These are phyloP conservation scores for Rhododendron vialii DNA, from an alignment of 148 eudicot genomes.

Conservation along the genomic window DNA sequence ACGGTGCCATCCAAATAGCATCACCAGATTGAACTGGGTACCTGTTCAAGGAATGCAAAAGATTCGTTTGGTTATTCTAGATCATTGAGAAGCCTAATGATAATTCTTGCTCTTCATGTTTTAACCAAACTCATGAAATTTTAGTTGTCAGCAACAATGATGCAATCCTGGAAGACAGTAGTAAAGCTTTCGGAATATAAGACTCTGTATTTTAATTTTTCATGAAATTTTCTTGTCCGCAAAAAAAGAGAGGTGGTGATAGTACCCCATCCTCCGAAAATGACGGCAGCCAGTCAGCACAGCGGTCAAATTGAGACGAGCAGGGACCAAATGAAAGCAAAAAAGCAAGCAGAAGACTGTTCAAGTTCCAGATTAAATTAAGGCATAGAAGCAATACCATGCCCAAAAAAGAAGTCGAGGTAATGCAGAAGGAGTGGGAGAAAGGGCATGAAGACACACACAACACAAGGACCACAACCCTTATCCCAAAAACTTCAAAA, in stretches of 20 bases:
- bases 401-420: neutral
- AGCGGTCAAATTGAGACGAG: neutral
- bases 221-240: neutral
- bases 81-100: neutral
- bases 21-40: conserved; percentile 96
- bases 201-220: no score
- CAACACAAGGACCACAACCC: neutral
- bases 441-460: neutral
- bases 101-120: conserved; percentile 5
- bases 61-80: neutral
- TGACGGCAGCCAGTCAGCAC: neutral
- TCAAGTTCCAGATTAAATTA: neutral
- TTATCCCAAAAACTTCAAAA: neutral
- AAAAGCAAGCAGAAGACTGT: neutral
- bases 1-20: conserved; percentile 98
- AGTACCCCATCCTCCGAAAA: neutral
- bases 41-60: conserved; percentile 36
- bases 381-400: neutral
- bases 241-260: neutral
- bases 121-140: neutral
- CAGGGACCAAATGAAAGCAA: neutral
- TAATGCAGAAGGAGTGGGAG: neutral
- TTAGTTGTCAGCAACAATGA: neutral
- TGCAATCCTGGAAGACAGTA: neutral
- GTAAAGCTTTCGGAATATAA: no score